Evolutionary conservation across 129 eudicot genomes (phyloP), one percentile per base, ranked within the genome.

Genomic region (Apium graveolens): DNA sequence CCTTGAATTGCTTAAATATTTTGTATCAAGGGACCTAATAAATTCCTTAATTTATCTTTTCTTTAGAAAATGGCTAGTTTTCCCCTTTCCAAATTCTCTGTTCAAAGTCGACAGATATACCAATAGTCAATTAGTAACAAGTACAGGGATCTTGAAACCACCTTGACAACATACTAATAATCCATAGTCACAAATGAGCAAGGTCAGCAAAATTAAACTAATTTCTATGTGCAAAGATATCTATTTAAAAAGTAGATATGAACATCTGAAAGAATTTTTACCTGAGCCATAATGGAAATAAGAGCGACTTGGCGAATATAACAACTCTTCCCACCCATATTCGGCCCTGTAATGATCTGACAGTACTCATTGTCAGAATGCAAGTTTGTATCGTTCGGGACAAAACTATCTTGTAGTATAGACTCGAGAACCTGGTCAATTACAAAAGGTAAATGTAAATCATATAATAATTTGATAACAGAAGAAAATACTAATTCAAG

Each of bases 301-400:
- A 95, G 97, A 79, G 99, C 97, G 86, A 95, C 99, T 85, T 95
- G 99, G 77, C 97, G 91, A 76, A 95, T 95, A 77, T 95, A 95
- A 87, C 99, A 95, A 73, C 99, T 95, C 81, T 95, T 95, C 74
- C 99, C 99, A 57, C 99, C 99, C 99, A 95, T 95, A 76, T 95
- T 95, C 76, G 99, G 97, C 81, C 99, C 99, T 16, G 99, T 95
- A 76, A 95, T 80, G 78, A 95, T 88, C 82, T 95, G 97, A 76
- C 99, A 95, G 82, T 81, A 88, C 79, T 90, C 94, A 31, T 83
- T 79, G 17, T 87, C 90, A 45, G 91, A 93, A 87, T 82, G 90
- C 79, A 95, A 78, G 80, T 83, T 73, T 70, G 97, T 91, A 84
- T 92, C 96, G 74, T 95, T 95, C 60, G 99, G 92, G 62, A 95